phyloP scores from a whole-genome alignment of 495 filamentous ascomycete species.

The Penicillium crystallinum region DNA sequence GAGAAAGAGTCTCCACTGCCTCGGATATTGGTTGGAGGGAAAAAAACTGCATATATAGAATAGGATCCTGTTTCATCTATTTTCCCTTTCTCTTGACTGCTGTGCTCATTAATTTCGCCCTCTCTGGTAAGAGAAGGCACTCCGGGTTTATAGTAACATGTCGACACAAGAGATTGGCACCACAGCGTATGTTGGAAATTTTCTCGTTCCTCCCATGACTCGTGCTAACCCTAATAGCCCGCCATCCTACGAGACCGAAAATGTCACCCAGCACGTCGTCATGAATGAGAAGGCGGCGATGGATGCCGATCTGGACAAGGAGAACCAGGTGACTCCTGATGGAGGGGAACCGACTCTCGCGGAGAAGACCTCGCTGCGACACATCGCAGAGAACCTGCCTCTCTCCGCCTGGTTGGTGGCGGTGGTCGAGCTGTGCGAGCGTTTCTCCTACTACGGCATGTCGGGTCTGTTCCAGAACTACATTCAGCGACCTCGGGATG shows the following conservation, averaged over 20 bases:
- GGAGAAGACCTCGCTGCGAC: constrained; percentile 46
- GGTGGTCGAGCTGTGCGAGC: constrained; percentile 60
- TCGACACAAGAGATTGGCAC: constrained; percentile 32
- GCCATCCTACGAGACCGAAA: constrained; percentile 10
- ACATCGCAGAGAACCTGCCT: constrained; percentile 53
- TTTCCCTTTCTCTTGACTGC: constrained; percentile 1
- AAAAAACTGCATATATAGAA: constrained; percentile 24
- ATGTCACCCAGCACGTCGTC: constrained; percentile 17
- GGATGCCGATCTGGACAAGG: constrained; percentile 26
- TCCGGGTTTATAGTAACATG: constrained; percentile 22
- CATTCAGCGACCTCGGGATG: constrained; percentile 45
- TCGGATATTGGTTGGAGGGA: constrained; percentile 15
- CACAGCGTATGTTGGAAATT: constrained; percentile 23
- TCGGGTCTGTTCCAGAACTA: constrained; percentile 54
- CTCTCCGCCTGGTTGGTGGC: constrained; percentile 55
- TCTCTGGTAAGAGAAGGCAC: constrained; percentile 8
- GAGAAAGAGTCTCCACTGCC: constrained; percentile 7
- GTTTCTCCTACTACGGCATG: constrained; percentile 65
- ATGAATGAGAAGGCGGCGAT: constrained; percentile 26
- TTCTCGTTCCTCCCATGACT: constrained; percentile 3
- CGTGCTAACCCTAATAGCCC: constrained; percentile 1
- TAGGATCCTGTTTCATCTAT: constrained; percentile 1
- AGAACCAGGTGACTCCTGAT: constrained; percentile 34
- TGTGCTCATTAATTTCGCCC: not conserved
- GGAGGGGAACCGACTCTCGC: constrained; percentile 51